These are phyloP conservation scores for Chlorella sorokiniana DNA, from an alignment of 139 green algal species.

Conservation along the genomic window DNA sequence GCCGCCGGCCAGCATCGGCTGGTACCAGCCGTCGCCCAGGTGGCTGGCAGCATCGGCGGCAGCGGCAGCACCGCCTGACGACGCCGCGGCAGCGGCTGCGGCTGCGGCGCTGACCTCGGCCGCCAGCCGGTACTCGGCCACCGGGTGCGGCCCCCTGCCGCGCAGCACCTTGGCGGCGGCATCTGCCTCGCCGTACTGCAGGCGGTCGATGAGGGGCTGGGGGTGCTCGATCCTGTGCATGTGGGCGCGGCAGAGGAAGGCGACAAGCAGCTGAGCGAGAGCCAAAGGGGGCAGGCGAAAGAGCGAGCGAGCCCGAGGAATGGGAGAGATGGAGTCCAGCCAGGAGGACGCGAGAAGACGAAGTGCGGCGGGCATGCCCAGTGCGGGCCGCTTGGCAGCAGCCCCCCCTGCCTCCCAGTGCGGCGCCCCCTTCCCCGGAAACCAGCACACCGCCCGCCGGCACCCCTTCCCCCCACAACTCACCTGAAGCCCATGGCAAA, in stretches of 20 bases:
- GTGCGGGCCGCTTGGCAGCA: too few species aligned
- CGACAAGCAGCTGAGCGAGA: neutral
- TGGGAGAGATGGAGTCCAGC: too few species aligned
- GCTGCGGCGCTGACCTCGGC: constrained; percentile 28
- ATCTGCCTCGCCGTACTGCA: constrained; percentile 68
- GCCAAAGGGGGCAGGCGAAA: neutral
- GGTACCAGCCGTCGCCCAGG: constrained; percentile 15
- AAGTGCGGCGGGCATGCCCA: too few species aligned
- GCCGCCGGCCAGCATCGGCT: neutral
- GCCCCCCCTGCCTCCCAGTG: too few species aligned
- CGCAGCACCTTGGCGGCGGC: constrained; percentile 55
- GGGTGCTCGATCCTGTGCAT: constrained; percentile 79
- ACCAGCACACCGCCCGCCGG: too few species aligned
- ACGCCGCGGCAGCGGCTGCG: neutral
- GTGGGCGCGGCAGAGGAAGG: neutral
- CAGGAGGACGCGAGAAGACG: too few species aligned
- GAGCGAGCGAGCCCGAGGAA: neutral
- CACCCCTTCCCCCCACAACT: neutral
- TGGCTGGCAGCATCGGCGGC: neutral
- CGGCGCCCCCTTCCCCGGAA: too few species aligned
- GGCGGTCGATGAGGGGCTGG: constrained; percentile 72
- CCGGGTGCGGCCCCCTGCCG: constrained; percentile 75
- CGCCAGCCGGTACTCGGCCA: constrained; percentile 82
- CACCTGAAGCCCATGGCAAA: constrained; percentile 83
- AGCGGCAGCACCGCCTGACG: neutral